These are phyloP conservation scores for Purpureocillium lavendulum DNA, from an alignment of 2,329 filamentous ascomycete species.

Conservation along the genomic window DNA sequence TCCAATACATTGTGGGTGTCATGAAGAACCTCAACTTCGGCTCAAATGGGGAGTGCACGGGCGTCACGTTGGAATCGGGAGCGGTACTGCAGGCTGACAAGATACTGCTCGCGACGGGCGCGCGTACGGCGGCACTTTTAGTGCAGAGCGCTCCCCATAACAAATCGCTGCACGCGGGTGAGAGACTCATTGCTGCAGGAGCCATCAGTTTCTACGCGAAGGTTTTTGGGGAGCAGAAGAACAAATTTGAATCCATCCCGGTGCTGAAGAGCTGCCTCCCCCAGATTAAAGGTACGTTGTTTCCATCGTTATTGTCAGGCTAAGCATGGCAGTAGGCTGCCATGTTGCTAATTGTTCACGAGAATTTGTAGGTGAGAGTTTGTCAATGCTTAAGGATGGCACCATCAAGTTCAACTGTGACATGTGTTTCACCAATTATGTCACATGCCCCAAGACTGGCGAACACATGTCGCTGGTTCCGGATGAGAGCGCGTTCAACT, in stretches of 20 bases:
- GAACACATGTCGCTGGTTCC: constrained; percentile 45
- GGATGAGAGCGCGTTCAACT: constrained; percentile 30
- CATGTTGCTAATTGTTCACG: constrained; percentile 3
- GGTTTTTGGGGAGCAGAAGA: constrained; percentile 32
- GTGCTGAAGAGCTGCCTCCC: constrained; percentile 40
- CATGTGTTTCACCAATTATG: constrained; percentile 47
- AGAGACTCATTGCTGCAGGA: constrained; percentile 48
- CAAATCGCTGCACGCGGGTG: constrained; percentile 41
- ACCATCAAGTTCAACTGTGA: constrained; percentile 55
- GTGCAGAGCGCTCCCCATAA: constrained; percentile 40
- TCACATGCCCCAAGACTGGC: constrained; percentile 35
- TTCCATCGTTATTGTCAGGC: no score
- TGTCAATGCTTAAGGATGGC: constrained; percentile 36
- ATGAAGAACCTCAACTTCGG: constrained; percentile 38
- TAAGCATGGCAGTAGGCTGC: background rate
- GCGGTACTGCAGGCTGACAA: constrained; percentile 39
- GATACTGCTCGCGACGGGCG: constrained; percentile 47
- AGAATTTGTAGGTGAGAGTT: constrained; percentile 26
- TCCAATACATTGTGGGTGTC: constrained; percentile 45
- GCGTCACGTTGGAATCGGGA: constrained; percentile 40
- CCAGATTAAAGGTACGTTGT: constrained; percentile 30
- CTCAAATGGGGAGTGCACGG: constrained; percentile 33
- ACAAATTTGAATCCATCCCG: constrained; percentile 40
- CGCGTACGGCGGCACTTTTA: constrained; percentile 46
- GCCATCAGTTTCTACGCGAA: constrained; percentile 34